Conservation (phyloP, 2,329 filamentous ascomycete species). For the Botrytis cinerea region DNA sequence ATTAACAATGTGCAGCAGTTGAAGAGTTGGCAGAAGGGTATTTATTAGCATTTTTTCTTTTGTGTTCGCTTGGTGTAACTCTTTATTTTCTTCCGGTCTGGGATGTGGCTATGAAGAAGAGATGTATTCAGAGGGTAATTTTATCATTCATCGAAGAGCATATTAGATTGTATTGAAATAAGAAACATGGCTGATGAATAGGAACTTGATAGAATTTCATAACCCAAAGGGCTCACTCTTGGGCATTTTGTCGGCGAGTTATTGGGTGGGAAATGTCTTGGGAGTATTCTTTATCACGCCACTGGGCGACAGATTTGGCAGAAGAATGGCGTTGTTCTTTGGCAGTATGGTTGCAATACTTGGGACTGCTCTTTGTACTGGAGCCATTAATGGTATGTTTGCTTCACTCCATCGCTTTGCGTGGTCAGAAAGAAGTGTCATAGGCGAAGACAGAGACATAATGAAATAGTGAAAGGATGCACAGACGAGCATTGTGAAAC, state of each 20-base stretch:
- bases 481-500: too few relatives aligned
- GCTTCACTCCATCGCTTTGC: background rate
- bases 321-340: constrained; percentile 22
- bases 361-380: constrained; percentile 22
- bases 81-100: background rate
- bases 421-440: background rate
- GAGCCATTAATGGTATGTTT: constrained; percentile 16
- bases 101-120: too few relatives aligned
- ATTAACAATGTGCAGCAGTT: constrained; percentile 33
- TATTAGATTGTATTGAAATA: background rate
- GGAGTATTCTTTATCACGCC: constrained; percentile 30
- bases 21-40: constrained; percentile 28
- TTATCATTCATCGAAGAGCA: background rate
- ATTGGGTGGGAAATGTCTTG: constrained; percentile 31
- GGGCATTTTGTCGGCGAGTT: constrained; percentile 29
- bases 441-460: background rate
- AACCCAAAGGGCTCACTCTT: constrained; percentile 27
- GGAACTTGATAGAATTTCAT: constrained; percentile 28
- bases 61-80: background rate
- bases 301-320: constrained; percentile 20
- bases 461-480: background rate
- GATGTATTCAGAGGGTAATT: background rate
- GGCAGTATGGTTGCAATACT: constrained; percentile 22
- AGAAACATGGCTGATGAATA: background rate
- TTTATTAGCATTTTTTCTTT: background rate